Evolutionary conservation across 805 yeast species (phyloP), one percentile per base, ranked within the genome.

Genomic region (Suhomyces xylopsoci): DNA sequence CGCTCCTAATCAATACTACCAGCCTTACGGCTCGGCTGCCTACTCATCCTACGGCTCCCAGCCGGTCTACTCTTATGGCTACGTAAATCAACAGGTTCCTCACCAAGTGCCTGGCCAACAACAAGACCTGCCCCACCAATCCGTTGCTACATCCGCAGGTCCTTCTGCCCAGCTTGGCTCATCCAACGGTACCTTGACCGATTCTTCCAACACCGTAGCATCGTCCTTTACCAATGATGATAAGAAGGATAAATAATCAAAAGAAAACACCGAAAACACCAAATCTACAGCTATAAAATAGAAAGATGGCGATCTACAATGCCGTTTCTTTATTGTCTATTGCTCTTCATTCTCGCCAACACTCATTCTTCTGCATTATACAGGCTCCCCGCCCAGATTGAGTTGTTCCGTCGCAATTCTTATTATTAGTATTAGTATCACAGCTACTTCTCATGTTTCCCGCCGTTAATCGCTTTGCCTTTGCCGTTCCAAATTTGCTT

Each of bases 1-100:
- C 8, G 55, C 65, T 24, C 61, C 62, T 22, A 58, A 57, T 45
- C 36, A 32, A 32, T 65, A 60, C 49, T 63, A 64, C 56, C 64
- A 58, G 34, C 56, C 61, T 19, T 58, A 55, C 24, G 51, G 47
- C 38, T 45, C 47, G 28, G 50, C 43, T 43, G 55, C 45, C 40
- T 60, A 60, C 32, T 57, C 63, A 1, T 52, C 56, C 17, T 60
- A 58, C 49, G 55, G 56, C 9, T 28, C 53, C 20, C 61, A 58
- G 45, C 63, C 63, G 24, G 51, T 54, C 19, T 60, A 60, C 48
- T 54, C 59, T 6, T 48, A 48, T 34, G 50, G 42, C 7, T 48
- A 48, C 40, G 17, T 32, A n/a, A 32, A 32, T n/a, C 50, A 38
- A 25, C 50, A 40, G 20, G 42, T 26, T 20, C 44, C 50, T 9